Evolutionary conservation across 2,329 filamentous ascomycete species (phyloP).

Genomic region (Neonectria coccinea): DNA sequence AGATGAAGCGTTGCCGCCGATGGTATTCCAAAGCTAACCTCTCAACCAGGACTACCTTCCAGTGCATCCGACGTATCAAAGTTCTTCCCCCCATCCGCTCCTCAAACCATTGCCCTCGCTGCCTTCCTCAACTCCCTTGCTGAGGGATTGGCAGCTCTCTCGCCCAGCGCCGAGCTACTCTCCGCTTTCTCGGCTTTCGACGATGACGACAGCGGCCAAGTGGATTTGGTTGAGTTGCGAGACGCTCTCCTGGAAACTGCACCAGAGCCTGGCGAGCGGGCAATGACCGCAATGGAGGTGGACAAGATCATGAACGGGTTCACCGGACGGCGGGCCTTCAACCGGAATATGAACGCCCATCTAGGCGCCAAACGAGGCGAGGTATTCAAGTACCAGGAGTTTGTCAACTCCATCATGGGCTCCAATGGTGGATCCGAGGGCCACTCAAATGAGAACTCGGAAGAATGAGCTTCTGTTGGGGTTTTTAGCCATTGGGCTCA

Average conservation of each 20-base stretch:
- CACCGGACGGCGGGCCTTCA: slow-evolving; percentile 85
- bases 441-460: slow-evolving; percentile 46
- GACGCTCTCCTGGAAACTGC: slow-evolving; percentile 86
- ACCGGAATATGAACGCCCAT: slow-evolving; percentile 67
- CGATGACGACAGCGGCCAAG: slow-evolving; percentile 92
- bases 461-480: slow-evolving; percentile 30
- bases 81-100: slow-evolving; percentile 82
- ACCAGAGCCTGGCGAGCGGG: slow-evolving; percentile 76
- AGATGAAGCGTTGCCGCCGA: slow-evolving; percentile 13
- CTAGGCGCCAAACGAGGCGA: slow-evolving; percentile 77
- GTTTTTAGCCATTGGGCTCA: not conserved
- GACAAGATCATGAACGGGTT: slow-evolving; percentile 91
- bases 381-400: slow-evolving; percentile 94
- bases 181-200: slow-evolving; percentile 97
- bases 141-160: slow-evolving; percentile 78
- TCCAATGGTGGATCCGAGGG: slow-evolving; percentile 57
- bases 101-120: slow-evolving; percentile 83
- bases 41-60: slow-evolving; percentile 75
- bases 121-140: slow-evolving; percentile 88
- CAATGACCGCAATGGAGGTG: slow-evolving; percentile 78
- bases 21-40: slow-evolving; percentile 19
- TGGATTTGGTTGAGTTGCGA: slow-evolving; percentile 84
- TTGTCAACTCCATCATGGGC: slow-evolving; percentile 78
- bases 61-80: slow-evolving; percentile 76
- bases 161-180: slow-evolving; percentile 81